These are phyloP conservation scores for Agaricales sp. DNA, from an alignment of 1,284 basidiomycete species.

Conservation along the genomic window DNA sequence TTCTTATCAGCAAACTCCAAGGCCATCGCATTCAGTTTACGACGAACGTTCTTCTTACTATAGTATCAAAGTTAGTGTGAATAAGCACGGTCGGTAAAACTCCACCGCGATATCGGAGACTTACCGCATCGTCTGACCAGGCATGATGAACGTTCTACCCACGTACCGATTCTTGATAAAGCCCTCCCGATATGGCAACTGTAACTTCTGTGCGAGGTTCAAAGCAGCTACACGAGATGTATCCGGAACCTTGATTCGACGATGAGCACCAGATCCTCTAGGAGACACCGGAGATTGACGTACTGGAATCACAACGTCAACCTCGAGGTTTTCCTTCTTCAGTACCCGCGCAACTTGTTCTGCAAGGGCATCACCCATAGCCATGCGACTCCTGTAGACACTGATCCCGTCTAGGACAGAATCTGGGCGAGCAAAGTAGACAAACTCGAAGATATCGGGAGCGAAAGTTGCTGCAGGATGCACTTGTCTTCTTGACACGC, in stretches of 20 bases:
- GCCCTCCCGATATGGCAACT: slow-evolving; percentile 93
- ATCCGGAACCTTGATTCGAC: slow-evolving; percentile 67
- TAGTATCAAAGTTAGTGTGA: slow-evolving; percentile 1
- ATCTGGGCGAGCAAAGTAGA: slow-evolving; percentile 98
- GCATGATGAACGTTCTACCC: slow-evolving; percentile 99
- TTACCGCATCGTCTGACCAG: slow-evolving; percentile 87
- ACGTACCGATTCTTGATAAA: slow-evolving; percentile 99
- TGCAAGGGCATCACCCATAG: slow-evolving; percentile 96
- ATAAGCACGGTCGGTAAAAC: neutral
- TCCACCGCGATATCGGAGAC: slow-evolving; percentile 10
- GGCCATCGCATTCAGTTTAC: slow-evolving; percentile 99
- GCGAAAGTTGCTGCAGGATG: slow-evolving; percentile 67
- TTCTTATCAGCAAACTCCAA: slow-evolving; percentile 91
- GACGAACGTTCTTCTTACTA: slow-evolving; percentile 89
- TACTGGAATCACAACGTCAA: slow-evolving; percentile 97
- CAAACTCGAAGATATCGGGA: slow-evolving; percentile 99
- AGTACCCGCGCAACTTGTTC: slow-evolving; percentile 78
- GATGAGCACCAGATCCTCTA: slow-evolving; percentile 4
- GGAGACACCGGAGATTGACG: slow-evolving; percentile 15
- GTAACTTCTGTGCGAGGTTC: slow-evolving; percentile 87
- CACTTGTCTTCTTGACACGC: slow-evolving; percentile 67
- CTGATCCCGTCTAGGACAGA: slow-evolving; percentile 96
- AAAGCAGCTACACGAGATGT: slow-evolving; percentile 94
- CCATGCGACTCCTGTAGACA: slow-evolving; percentile 97
- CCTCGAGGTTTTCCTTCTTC: slow-evolving; percentile 52